Evolutionary conservation across 768 basidiomycete species (phyloP).

Genomic region (Lentinula lateritia): DNA sequence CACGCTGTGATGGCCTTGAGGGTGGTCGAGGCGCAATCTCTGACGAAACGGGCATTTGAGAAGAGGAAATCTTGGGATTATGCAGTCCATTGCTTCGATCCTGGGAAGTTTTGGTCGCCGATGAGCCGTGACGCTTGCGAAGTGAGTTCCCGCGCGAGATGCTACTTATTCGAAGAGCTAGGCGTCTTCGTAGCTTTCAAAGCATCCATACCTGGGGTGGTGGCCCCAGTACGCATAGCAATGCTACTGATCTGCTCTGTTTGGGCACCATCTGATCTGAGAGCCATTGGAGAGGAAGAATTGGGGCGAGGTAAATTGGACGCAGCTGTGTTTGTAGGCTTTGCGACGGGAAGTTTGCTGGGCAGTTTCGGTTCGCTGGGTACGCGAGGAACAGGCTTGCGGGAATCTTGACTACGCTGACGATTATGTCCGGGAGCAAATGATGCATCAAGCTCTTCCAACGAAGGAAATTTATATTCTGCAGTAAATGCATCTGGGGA

Average conservation of each 20-base stretch:
- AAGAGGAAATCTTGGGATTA: constrained; percentile 9
- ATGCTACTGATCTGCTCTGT: constrained; percentile 55
- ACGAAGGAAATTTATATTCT: constrained; percentile 80
- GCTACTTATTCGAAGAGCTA: not conserved
- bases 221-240: constrained; percentile 37
- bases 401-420: constrained; percentile 8
- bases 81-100: not conserved
- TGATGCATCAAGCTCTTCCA: constrained; percentile 74
- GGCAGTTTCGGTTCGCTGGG: constrained; percentile 7
- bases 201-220: not conserved
- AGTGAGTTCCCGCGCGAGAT: constrained; percentile 37
- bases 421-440: constrained; percentile 22
- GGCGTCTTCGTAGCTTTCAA: constrained; percentile 8
- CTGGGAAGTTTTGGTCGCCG: constrained; percentile 33
- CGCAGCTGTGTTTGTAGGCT: not conserved
- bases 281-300: constrained; percentile 16
- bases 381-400: constrained; percentile 7
- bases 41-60: constrained; percentile 3
- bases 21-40: constrained; percentile 7
- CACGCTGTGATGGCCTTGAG: constrained; percentile 7
- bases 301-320: constrained; percentile 14
- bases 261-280: constrained; percentile 33
- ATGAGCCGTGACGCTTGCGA: constrained; percentile 43
- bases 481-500: constrained; percentile 36
- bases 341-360: not conserved